Conservation (phyloP, 257 asterid species). For the Scutellaria barbata region DNA sequence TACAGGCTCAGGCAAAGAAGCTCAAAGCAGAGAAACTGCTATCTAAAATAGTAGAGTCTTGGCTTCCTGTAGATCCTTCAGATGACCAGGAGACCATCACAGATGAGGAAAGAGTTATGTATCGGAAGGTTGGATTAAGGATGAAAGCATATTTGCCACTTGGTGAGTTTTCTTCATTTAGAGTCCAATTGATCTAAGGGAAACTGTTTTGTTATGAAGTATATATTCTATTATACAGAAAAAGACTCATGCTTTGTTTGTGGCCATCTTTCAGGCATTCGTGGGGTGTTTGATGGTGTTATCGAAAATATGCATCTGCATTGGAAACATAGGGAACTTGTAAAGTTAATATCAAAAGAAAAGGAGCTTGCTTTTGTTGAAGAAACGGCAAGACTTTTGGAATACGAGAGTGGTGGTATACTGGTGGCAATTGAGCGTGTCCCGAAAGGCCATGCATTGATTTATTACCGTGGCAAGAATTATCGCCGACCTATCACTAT, state of each 20-base stretch:
- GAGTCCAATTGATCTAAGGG: conserved; percentile 1
- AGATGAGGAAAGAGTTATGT: conserved; percentile 94
- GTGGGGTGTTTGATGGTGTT: conserved; percentile 98
- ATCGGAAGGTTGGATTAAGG: conserved; percentile 82
- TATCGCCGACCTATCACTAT: conserved; percentile 78
- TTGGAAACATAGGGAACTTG: conserved; percentile 98
- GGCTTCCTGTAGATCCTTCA: conserved; percentile 89
- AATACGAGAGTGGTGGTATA: conserved; percentile 96
- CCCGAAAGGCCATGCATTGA: conserved; percentile 83
- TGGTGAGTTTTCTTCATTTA: conserved; percentile 58
- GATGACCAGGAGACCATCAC: conserved; percentile 97
- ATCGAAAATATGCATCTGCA: conserved; percentile 99
- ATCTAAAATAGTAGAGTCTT: conserved; percentile 80
- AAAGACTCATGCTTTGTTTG: conserved; percentile 29
- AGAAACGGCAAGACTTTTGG: conserved; percentile 94
- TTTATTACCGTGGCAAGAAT: conserved; percentile 96
- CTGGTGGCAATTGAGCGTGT: conserved; percentile 84
- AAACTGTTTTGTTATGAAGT: conserved; percentile 28
- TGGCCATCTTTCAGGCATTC: conserved; percentile 67
- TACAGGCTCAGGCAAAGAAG: conserved; percentile 91
- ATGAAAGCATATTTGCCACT: conserved; percentile 96
- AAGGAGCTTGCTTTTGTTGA: conserved; percentile 80
- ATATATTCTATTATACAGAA: neutral
- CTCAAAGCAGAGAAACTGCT: conserved; percentile 86
- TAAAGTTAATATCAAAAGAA: conserved; percentile 91